Conservation (phyloP, 129 eudicot species). For the Scalesia atractyloides region DNA sequence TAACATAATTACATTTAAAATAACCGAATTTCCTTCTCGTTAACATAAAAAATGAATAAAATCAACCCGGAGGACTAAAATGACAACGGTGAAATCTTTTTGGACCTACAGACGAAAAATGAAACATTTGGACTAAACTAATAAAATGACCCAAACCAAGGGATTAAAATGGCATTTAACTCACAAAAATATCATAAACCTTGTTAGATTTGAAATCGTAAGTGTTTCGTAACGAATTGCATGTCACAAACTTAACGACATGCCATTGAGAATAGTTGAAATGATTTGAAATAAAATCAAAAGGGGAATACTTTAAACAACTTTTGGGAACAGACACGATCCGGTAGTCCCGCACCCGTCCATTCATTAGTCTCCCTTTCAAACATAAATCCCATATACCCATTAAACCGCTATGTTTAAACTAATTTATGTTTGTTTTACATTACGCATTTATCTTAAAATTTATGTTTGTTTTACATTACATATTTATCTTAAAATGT, state of each 20-base stretch:
- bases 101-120: no score
- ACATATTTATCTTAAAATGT: no score
- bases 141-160: no score
- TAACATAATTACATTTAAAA: no score
- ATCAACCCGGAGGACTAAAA: no score
- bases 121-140: no score
- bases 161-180: no score
- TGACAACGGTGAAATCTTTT: no score
- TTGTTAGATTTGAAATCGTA: background rate
- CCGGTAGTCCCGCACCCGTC: constrained; percentile 44
- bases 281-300: background rate
- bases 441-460: no score
- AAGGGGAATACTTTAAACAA: constrained; percentile 19
- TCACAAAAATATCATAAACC: background rate
- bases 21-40: no score
- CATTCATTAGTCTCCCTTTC: constrained; percentile 28
- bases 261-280: background rate
- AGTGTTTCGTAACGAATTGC: background rate
- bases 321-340: constrained; percentile 42
- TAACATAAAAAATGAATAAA: no score
- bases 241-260: constrained; percentile 27
- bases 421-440: background rate
- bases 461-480: no score
- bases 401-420: background rate
- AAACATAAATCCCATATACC: constrained; percentile 25